Base-by-base conservation (phyloP, 768 basidiomycete species). In the Phanerodontia chrysosporium region DNA sequence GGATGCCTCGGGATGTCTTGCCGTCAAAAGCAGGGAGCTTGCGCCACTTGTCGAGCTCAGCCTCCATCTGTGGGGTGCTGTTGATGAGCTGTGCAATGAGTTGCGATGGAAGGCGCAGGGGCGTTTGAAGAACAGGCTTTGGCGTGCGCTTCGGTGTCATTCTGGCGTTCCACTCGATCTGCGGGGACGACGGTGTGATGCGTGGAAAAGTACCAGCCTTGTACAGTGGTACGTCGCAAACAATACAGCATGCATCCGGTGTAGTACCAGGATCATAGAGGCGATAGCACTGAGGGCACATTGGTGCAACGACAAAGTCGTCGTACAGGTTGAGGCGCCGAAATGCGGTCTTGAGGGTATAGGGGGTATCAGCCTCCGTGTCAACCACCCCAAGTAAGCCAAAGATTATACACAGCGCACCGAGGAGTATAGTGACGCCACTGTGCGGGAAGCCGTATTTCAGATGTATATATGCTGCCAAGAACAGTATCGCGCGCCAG, bases 31-130 rank as follows among this genome's bases (percentile, higher is more conserved):
- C 2, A 3, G 48, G 24, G 2, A 14, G 21, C 3, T 54, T 12
- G 6, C 45, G 51, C 58, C 58, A 59, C 32, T 55, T 59, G 30
- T 59, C 53, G 12, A 59, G 51, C 7, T 59, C 58, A 22, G 2
- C 5, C 32, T 59, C 58, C 51, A 59, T 54, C 21, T 9, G 10
- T 10, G 49, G 57, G 4, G 35, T 51, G 36, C 46, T 58, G 24
- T 49, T 59, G 51, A 59, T 59, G 6, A 59, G 51, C 9, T 59
- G 42, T 2, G 58, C 58, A 25, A 59, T 5, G 12, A 54, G 13
- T 39, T 59, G 5, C 13, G 51, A 59, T 39, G 58, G 49, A 3
- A 59, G 36, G 12, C 21, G 24, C 27, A 42, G 16, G 2, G 58
- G 58, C 3, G 58, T 52, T 22, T 59, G 58, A 14, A 59, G 9